Conservation (phyloP, 306 rosid genomes). For the Clitoria ternatea region DNA sequence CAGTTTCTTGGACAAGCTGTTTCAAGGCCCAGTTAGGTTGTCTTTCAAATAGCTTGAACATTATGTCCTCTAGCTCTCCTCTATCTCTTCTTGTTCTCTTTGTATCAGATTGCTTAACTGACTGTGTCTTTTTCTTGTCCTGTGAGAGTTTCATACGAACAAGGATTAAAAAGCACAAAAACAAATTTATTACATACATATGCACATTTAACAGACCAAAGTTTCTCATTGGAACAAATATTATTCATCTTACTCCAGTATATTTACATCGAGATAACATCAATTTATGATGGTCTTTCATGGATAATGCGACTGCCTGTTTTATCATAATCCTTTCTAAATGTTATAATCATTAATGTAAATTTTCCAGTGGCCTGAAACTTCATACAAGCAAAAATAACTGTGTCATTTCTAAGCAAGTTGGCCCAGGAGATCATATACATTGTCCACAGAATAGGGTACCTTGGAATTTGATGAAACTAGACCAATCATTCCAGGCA, state of each 20-base stretch:
- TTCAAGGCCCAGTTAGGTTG: constrained; percentile 98
- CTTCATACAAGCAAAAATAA: constrained; percentile 1
- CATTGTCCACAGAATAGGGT: constrained; percentile 12
- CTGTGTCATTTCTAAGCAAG: neutral
- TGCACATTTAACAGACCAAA: constrained; percentile 8
- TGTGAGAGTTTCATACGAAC: constrained; percentile 29
- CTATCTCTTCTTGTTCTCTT: constrained; percentile 97
- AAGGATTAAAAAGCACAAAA: neutral
- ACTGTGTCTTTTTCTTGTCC: constrained; percentile 85
- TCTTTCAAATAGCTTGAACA: constrained; percentile 96
- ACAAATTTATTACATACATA: constrained; percentile 1
- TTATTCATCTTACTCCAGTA: neutral
- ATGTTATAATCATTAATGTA: neutral
- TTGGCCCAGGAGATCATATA: neutral
- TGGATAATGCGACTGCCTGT: neutral
- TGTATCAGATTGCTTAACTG: constrained; percentile 81
- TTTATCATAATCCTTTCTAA: neutral
- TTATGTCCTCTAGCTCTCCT: constrained; percentile 94
- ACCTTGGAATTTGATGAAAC: constrained; percentile 84
- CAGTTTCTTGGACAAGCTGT: constrained; percentile 98
- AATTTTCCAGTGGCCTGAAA: neutral
- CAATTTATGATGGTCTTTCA: neutral
- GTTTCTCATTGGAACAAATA: constrained; percentile 5
- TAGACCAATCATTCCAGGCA: constrained; percentile 97
- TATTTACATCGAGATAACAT: neutral